Evolutionary conservation across 805 yeast species (phyloP).

Genomic region (Nakazawaea sp.): DNA sequence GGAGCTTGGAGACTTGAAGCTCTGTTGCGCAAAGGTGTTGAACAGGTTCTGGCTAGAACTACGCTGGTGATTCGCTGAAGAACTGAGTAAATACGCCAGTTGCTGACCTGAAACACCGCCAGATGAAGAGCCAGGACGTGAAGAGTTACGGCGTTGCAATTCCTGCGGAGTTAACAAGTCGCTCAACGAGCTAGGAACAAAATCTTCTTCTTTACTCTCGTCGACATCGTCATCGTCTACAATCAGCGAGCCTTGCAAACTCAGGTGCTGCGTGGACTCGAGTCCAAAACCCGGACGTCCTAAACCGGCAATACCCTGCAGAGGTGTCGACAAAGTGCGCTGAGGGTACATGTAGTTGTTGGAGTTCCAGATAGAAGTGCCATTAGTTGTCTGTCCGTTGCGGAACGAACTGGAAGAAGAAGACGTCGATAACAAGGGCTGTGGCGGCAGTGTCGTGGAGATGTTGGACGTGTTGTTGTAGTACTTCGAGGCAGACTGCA

Average conservation of each 20-base stretch:
- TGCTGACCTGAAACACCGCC: constrained; percentile 4
- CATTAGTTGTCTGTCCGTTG: not conserved
- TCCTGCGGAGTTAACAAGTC: constrained; percentile 82
- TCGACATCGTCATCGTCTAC: constrained; percentile 25
- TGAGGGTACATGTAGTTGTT: not conserved
- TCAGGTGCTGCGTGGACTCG: not conserved
- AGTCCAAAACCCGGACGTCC: too few species aligned
- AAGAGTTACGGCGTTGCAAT: constrained; percentile 53
- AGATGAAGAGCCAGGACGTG: constrained; percentile 29
- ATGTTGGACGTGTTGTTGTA: not conserved
- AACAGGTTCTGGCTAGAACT: too few species aligned
- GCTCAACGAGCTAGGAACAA: constrained; percentile 74
- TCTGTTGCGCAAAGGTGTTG: too few species aligned
- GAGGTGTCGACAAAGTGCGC: not conserved
- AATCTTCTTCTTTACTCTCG: constrained; percentile 58
- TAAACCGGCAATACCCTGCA: not conserved
- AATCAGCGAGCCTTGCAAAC: not conserved
- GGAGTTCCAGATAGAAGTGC: not conserved
- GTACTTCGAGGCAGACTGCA: not conserved
- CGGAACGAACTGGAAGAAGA: not conserved
- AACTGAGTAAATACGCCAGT: not conserved
- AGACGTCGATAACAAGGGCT: not conserved
- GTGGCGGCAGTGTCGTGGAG: not conserved
- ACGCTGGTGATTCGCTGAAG: not conserved
- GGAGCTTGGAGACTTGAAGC: too few species aligned